Percentiles rank a stretch among this genome's conserved stretches.
Evolutionary conservation across 192 early-diverging fungal genomes (phyloP).

Genomic region (Coemansia sp.): DNA sequence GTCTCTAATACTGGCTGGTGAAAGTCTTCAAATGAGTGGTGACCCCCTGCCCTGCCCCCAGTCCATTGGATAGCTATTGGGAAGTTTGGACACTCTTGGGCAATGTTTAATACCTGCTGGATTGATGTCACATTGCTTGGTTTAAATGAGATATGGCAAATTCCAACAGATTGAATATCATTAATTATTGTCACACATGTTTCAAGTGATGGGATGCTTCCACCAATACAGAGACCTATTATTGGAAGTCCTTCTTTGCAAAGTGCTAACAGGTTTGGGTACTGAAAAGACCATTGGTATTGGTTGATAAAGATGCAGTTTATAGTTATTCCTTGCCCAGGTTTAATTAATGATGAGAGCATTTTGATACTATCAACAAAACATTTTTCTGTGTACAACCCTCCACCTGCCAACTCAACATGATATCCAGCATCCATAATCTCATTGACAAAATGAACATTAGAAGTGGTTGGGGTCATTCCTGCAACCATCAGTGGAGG

Average conservation of each 20-base stretch:
- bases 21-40: constrained; percentile 90
- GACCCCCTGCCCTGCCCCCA: constrained; percentile 86
- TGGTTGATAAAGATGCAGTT: constrained; percentile 91
- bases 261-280: constrained; percentile 73
- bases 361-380: constrained; percentile 66
- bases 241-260: constrained; percentile 83
- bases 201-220: constrained; percentile 84
- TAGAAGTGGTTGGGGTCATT: constrained; percentile 88
- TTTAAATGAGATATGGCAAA: constrained; percentile 81
- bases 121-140: constrained; percentile 75
- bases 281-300: constrained; percentile 79
- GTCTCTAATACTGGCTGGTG: constrained; percentile 82
- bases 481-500: constrained; percentile 94
- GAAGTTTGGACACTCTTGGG: constrained; percentile 50
- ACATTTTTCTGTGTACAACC: constrained; percentile 72
- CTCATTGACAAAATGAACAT: constrained; percentile 75
- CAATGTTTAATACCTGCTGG: constrained; percentile 67
- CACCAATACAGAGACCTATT: constrained; percentile 87
- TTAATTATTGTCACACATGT: constrained; percentile 75
- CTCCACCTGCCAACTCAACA: constrained; percentile 86
- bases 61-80: constrained; percentile 89
- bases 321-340: constrained; percentile 85
- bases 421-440: constrained; percentile 88
- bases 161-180: constrained; percentile 67
- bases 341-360: constrained; percentile 65